Percentiles rank a stretch among this genome's conserved stretches.
phyloP scores from a whole-genome alignment of 306 rosid genomes.

The Senna siamea region DNA sequence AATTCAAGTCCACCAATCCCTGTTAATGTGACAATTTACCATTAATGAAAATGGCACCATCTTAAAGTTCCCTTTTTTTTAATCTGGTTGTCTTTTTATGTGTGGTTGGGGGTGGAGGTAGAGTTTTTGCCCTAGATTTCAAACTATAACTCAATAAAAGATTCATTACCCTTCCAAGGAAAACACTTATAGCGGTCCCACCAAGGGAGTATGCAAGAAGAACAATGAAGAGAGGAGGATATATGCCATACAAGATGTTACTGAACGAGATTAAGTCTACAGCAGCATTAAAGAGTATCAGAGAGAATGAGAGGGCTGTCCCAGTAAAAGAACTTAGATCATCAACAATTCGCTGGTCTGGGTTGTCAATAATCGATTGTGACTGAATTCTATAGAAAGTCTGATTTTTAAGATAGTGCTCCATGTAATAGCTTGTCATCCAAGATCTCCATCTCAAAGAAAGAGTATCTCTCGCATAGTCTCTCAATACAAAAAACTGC shows the following conservation, averaged over 20 bases:
- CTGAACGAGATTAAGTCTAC: constrained; percentile 93
- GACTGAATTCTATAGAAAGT: constrained; percentile 95
- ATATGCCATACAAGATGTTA: constrained; percentile 88
- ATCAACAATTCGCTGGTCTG: constrained; percentile 96
- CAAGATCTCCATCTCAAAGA: constrained; percentile 98
- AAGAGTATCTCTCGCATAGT: constrained; percentile 87
- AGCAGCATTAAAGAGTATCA: constrained; percentile 78
- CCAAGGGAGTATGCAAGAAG: constrained; percentile 89
- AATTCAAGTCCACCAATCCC: constrained; percentile 87
- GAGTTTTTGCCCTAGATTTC: constrained; percentile 11
- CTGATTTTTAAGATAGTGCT: constrained; percentile 80
- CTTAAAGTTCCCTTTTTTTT: constrained; percentile 11
- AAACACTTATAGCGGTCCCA: constrained; percentile 89
- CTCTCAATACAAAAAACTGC: constrained; percentile 91
- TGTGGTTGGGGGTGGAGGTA: not conserved
- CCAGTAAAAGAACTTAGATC: constrained; percentile 93
- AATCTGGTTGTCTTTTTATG: not conserved
- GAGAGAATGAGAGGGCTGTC: constrained; percentile 81
- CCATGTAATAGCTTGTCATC: constrained; percentile 97
- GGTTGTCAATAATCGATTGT: constrained; percentile 91
- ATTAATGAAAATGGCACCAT: constrained; percentile 12
- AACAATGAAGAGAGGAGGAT: constrained; percentile 88
- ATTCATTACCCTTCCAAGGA: constrained; percentile 83
- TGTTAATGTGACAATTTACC: constrained; percentile 41
- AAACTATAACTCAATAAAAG: constrained; percentile 20